These are phyloP conservation scores for Penicillium goetzii DNA, from an alignment of 495 filamentous ascomycete genomes.

Conservation along the genomic window DNA sequence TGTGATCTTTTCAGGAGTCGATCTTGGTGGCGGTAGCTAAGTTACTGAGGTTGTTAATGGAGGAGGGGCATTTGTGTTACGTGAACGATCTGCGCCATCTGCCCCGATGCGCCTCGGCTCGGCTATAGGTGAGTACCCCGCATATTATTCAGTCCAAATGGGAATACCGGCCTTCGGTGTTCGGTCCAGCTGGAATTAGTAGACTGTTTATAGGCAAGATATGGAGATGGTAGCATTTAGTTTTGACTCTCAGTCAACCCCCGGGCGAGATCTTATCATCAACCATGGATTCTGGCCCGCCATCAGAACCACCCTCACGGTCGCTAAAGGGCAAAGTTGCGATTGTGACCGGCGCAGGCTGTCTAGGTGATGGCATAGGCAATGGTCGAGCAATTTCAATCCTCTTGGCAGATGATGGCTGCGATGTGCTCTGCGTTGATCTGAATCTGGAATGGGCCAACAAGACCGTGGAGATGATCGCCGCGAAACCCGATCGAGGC, in stretches of 20 bases:
- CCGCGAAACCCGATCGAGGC: conserved; percentile 31
- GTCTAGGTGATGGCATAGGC: conserved; percentile 55
- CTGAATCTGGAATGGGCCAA: conserved; percentile 48
- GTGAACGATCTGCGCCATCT: conserved; percentile 1
- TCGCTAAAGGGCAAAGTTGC: conserved; percentile 52
- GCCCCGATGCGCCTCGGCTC: conserved; percentile 28
- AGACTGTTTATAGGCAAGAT: background rate
- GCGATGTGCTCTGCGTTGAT: conserved; percentile 58
- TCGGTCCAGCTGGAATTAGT: background rate
- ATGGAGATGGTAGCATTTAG: background rate
- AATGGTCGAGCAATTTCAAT: conserved; percentile 63
- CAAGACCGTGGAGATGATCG: conserved; percentile 53
- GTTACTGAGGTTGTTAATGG: background rate
- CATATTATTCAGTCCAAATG: conserved; percentile 15
- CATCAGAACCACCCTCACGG: conserved; percentile 32
- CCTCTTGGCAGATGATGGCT: conserved; percentile 58
- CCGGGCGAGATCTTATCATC: conserved; percentile 5
- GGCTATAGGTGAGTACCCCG: conserved; percentile 25
- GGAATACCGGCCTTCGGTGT: conserved; percentile 11
- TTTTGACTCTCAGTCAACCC: background rate
- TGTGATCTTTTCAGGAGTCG: background rate
- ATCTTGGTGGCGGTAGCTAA: background rate
- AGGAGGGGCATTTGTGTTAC: background rate
- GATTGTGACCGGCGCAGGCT: conserved; percentile 63
- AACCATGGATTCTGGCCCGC: conserved; percentile 27